Percentiles rank a stretch among this genome's conserved stretches.
Evolutionary conservation across 2,329 filamentous ascomycete genomes (phyloP).

Genomic region (Pestalotiopsis sp.): DNA sequence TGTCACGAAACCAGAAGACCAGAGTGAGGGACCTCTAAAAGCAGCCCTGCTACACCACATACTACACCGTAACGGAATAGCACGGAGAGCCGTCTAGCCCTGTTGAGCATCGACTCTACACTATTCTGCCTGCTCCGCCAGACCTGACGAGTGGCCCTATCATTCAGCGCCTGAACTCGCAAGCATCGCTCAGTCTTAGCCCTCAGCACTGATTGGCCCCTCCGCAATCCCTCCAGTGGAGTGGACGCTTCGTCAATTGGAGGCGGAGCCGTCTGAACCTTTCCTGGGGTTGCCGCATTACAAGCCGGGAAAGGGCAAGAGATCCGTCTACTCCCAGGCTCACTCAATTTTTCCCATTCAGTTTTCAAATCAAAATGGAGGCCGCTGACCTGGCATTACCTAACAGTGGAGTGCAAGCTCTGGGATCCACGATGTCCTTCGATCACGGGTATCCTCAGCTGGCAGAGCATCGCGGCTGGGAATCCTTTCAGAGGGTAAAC

Average conservation of each 20-base stretch:
- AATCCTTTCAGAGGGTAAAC: not conserved
- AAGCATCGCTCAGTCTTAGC: conserved; percentile 1
- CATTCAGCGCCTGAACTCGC: not conserved
- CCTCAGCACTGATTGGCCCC: conserved; percentile 17
- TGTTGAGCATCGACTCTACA: not conserved
- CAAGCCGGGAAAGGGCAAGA: conserved; percentile 1
- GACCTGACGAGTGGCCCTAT: conserved; percentile 10
- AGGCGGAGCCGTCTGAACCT: conserved; percentile 12
- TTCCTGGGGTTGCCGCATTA: conserved; percentile 12
- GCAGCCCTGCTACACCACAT: not conserved
- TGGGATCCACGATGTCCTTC: not conserved
- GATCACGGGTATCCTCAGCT: not conserved
- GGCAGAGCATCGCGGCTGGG: not conserved
- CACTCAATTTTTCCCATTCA: too few species aligned
- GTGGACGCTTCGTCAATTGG: conserved; percentile 7
- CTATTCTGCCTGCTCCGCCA: not conserved
- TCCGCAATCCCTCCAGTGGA: conserved; percentile 18
- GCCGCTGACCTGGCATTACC: not conserved
- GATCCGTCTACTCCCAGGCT: not conserved
- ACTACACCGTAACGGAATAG: not conserved
- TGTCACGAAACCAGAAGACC: not conserved
- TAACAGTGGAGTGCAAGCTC: not conserved
- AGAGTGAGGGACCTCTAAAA: not conserved
- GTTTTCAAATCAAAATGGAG: not conserved
- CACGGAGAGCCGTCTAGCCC: not conserved